Evolutionary conservation across 192 early-diverging fungal species (phyloP), one percentile per base, ranked within the genome.

Genomic region (Podila verticillata): DNA sequence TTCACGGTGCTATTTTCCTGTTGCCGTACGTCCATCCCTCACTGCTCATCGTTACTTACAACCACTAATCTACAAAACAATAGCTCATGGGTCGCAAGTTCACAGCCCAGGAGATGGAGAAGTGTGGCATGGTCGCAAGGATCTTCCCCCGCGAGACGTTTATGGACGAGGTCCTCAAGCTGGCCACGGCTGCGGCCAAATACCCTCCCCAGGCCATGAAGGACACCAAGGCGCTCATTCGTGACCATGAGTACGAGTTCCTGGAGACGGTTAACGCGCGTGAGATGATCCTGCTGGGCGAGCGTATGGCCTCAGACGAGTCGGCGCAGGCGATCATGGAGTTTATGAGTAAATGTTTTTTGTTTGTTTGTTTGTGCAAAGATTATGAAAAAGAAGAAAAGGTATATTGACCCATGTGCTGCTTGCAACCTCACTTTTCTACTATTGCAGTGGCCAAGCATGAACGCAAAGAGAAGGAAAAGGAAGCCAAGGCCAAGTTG

Each of bases 211-310:
- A 80, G 20, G 92, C 92, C 7, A 84, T 93, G 51, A 81, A 75
- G 61, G 82, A 82, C 2, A 89, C 92, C 17, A 86, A 90, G 62
- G 70, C 77, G 3, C 75, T 93, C 32, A 78, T 92, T 31, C 85
- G 87, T 5, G 82, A 74, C 32, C 65, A 57, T 26, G 85, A 86
- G 4, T 77, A 72, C 12, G 70, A 84, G n/a, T 66, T 86, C 57
- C 63, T 93, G 28, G 65, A 88, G 29, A 60, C 77, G 12, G 83
- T 86, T 29, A 92, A 89, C 66, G 72, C 82, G 0, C 61, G 61
- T 5, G 92, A 93, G 65, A 88, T 92, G 84, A 79, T 75, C 4
- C 70, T 85, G 64, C 68, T 93, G n/a, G 85, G 81, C 24, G 75
- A 72, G n/a, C 69, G 88, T 8, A 87, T 88, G 84, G 70, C 78